Evolutionary conservation across 345 rosid genomes (phyloP), one percentile per base, ranked within the genome.

Genomic region (Bruguiera gymnorhiza): DNA sequence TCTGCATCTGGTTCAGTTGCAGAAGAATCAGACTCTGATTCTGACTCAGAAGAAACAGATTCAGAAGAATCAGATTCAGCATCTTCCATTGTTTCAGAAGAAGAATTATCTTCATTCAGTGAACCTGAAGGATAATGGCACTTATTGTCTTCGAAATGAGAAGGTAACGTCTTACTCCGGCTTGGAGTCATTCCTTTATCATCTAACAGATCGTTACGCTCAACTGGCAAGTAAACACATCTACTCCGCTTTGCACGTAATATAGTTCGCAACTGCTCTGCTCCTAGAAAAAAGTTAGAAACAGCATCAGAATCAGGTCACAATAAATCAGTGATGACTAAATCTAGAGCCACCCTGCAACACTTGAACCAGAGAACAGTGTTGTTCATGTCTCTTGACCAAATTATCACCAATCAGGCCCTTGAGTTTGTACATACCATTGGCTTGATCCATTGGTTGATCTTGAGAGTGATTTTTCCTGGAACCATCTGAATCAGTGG

Each of bases 1-100:
- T 85, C 91, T 59, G 87, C 80, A 75, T 90, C 93, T 59, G 86
- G 84, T 76, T 91, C 97, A 73, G 96, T 92, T 80, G 89, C 92
- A 46, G 96, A 90, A 60, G 96, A 88, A 78, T 88, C 97, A 79
- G 88, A 80, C 67, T 85, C 84, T 8, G 84, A 81, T 60, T 78
- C 86, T 32, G 83, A 81, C 27, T 67, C 83, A 0, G 84, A 79
- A 66, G 80, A 73, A 53, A 74, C 82, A 29, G 91, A 84, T 70
- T 79, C 93, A 46, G 93, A 81, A 73, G 85, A 82, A 54, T 78
- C 90, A 59, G 83, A 80, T 74, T 80, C 94, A 71, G 62, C 69
- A 73, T 79, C 87, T 75, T 89, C 89, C 84, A 80, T 67, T 50
- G 83, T 81, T 29, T 83, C 88, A 59, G 86, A 83, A 69, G 84